These are phyloP conservation scores for Leccinum variabile DNA, from an alignment of 1,284 basidiomycete species.

Conservation along the genomic window DNA sequence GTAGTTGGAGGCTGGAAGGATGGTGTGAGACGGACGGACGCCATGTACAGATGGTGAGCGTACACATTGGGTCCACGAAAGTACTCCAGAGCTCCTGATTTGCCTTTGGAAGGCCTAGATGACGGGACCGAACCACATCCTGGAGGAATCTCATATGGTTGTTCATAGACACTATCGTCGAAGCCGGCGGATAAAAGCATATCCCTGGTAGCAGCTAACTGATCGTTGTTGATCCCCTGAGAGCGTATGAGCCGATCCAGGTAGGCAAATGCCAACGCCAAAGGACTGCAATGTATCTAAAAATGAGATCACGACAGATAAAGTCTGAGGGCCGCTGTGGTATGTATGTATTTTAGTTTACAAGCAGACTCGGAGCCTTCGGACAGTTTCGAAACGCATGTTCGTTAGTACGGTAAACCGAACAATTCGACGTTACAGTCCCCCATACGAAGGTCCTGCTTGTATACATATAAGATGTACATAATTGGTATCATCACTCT, in stretches of 20 bases:
- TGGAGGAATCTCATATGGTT: constrained; percentile 51
- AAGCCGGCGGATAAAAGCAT: constrained; percentile 65
- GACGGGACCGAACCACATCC: constrained; percentile 40
- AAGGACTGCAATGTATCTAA: constrained; percentile 37
- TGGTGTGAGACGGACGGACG: constrained; percentile 4
- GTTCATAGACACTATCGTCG: constrained; percentile 60
- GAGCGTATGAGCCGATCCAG: constrained; percentile 56
- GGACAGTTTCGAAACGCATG: too few species aligned
- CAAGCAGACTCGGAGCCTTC: too few species aligned
- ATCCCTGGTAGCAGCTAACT: constrained; percentile 54
- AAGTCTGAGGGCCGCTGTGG: neutral
- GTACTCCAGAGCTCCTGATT: constrained; percentile 38
- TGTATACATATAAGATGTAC: too few species aligned
- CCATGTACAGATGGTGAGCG: constrained; percentile 12
- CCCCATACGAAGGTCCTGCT: too few species aligned
- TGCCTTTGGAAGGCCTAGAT: constrained; percentile 35
- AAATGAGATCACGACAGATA: constrained; percentile 8
- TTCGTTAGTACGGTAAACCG: too few species aligned
- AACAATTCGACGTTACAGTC: too few species aligned
- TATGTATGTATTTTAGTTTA: too few species aligned
- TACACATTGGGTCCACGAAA: constrained; percentile 60
- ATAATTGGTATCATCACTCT: too few species aligned
- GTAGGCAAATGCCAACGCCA: constrained; percentile 72
- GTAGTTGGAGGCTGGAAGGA: constrained; percentile 58
- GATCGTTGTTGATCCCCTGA: constrained; percentile 47